Evolutionary conservation across 257 asterid genomes (phyloP), one percentile per base, ranked within the genome.

Genomic region (Jaltomata sinuosa): DNA sequence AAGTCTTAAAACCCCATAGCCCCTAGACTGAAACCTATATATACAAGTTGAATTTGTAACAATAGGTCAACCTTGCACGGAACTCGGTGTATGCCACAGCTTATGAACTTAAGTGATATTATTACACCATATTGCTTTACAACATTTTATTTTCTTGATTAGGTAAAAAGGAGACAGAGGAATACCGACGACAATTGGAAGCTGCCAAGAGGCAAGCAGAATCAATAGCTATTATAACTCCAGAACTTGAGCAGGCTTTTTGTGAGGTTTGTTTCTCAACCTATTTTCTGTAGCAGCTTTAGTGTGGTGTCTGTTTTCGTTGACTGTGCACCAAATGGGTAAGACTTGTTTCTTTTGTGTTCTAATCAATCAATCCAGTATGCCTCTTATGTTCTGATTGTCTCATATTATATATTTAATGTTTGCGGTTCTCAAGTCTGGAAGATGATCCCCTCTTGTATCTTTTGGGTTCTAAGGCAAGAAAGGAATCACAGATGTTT

Each of bases 191-290:
- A 65, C 90, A 89, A 87, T 88, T 94, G 53, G 50, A 83, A 79
- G 91, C 42, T 84, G 97, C 98, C 89, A 90, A 90, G 92, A 87
- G 85, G 83, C 71, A 84, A 84, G 99, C 99, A 49, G 93, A 96
- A 82, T 92, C 97, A 68, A 87, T 92, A 85, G 95, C 97, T 72
- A 40, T 82, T 67, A 82, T 96, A 65, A 93, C 98, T 85, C 89
- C 92, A 54, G 95, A 91, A 84, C 95, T 93, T 81, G 77, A 90
- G 90, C 87, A 86, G 86, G 95, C 97, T 53, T 96, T 96, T 89
- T 86, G 87, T 80, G 92, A 96, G 99, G 99, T 96, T 87, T 57
- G 91, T 16, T 76, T 47, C 11, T 18, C 57, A 45, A 74, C 15
- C n/a, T 9, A n/a, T n/a, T 22, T 11, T n/a, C 21, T 22, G 1